A percentile compares a stretch with the other conserved stretches of the same genome.
phyloP scores from a whole-genome alignment of 805 yeast genomes.

The Wickerhamiella vanderwaltii region DNA sequence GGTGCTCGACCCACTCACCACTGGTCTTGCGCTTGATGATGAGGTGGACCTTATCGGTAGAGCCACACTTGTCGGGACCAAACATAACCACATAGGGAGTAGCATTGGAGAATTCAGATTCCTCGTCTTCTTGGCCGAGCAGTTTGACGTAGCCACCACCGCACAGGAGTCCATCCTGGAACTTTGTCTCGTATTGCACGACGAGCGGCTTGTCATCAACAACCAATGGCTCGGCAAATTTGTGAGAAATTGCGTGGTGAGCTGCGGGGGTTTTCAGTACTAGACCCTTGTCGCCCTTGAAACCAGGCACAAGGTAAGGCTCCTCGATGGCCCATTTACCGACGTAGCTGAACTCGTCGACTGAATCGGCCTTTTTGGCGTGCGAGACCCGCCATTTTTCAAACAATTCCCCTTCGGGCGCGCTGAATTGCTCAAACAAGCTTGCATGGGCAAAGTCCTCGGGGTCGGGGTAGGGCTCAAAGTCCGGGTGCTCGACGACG shows the following conservation, averaged over 20 bases:
- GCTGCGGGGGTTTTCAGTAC: constrained; percentile 66
- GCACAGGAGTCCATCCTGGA: constrained; percentile 66
- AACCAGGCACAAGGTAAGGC: constrained; percentile 44
- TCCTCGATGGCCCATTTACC: constrained; percentile 74
- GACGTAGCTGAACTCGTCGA: constrained; percentile 44
- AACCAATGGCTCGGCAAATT: constrained; percentile 44
- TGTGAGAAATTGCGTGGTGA: constrained; percentile 67
- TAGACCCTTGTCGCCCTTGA: constrained; percentile 57
- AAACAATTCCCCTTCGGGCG: constrained; percentile 24
- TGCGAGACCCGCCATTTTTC: constrained; percentile 49
- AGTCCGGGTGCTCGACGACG: constrained; percentile 20
- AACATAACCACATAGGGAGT: constrained; percentile 81
- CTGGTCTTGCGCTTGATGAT: constrained; percentile 50
- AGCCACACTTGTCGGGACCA: constrained; percentile 89
- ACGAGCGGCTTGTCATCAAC: constrained; percentile 58
- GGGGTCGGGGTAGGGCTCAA: constrained; percentile 21
- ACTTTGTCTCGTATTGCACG: constrained; percentile 78
- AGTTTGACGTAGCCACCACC: constrained; percentile 87
- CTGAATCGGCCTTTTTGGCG: constrained; percentile 30
- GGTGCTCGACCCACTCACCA: constrained; percentile 55
- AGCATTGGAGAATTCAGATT: constrained; percentile 43
- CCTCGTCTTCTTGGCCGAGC: constrained; percentile 34
- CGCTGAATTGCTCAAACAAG: constrained; percentile 29
- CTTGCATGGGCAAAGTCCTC: constrained; percentile 18
- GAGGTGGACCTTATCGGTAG: constrained; percentile 67